Evolutionary conservation across 139 green algal genomes (phyloP).

Genomic region (Eudorina sp.): DNA sequence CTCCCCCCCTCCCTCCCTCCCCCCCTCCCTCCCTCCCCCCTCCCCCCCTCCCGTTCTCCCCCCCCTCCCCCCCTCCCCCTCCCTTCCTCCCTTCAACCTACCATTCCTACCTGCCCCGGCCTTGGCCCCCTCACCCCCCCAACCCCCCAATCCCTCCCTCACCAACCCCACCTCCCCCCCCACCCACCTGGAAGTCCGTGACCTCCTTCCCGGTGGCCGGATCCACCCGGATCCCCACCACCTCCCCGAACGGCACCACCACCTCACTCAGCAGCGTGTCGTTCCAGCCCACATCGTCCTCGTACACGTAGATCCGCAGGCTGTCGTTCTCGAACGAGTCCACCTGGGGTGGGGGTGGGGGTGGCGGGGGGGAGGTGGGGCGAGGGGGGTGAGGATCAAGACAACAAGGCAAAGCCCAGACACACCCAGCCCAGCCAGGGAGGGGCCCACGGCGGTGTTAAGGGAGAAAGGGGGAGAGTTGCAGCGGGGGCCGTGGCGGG

Average conservation of each 20-base stretch:
- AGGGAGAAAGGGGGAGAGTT: not conserved
- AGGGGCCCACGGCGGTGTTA: too few species aligned
- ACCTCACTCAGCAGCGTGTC: constrained; percentile 40
- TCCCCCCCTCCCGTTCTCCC: too few species aligned
- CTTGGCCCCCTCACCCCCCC: not conserved
- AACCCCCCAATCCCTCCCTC: too few species aligned
- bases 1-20: too few species aligned
- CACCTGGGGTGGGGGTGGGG: constrained; percentile 51
- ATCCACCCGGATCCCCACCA: constrained; percentile 1
- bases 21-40: too few species aligned
- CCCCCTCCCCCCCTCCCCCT: not conserved
- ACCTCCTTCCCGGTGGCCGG: constrained; percentile 26
- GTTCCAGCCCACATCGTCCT: constrained; percentile 54
- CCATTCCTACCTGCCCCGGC: not conserved
- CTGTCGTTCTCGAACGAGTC: constrained; percentile 72
- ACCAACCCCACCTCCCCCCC: not conserved
- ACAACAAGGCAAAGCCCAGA: too few species aligned
- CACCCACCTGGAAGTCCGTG: constrained; percentile 9
- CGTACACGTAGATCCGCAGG: constrained; percentile 64
- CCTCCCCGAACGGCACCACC: constrained; percentile 44
- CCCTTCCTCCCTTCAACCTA: not conserved
- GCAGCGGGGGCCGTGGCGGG: not conserved
- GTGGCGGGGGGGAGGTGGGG: not conserved
- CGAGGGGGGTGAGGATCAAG: not conserved
- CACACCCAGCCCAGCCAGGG: too few species aligned